Percentiles rank a stretch among this genome's conserved stretches.
Conservation (phyloP, 2,329 filamentous ascomycete species). For the Pestalotiopsis sp. region DNA sequence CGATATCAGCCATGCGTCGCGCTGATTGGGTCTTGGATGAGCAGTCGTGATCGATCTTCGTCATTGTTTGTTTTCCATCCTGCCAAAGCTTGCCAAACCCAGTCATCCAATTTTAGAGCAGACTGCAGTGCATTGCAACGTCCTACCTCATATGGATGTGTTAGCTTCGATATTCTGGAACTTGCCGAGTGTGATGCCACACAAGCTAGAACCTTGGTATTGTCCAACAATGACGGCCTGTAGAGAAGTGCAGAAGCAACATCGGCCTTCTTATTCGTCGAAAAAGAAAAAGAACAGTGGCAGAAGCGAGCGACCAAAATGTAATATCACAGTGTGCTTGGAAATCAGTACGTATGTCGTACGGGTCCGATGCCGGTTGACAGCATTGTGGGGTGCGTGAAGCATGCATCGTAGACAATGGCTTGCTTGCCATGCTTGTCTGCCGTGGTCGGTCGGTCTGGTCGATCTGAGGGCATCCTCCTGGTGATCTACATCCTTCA, state of each 20-base stretch:
- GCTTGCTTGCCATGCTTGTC: background rate
- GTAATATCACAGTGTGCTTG: background rate
- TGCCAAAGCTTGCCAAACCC: too few species aligned
- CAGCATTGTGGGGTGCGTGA: constrained; percentile 26
- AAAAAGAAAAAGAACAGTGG: background rate
- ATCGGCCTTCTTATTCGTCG: background rate
- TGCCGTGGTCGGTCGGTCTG: constrained; percentile 14
- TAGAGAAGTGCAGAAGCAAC: background rate
- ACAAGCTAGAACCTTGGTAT: background rate
- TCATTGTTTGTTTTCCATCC: background rate
- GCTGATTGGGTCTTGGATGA: background rate
- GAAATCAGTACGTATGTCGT: background rate
- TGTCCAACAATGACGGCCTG: background rate
- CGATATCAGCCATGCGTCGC: background rate
- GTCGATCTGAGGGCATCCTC: background rate
- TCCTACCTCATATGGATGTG: background rate
- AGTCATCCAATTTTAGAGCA: too few species aligned
- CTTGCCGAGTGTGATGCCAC: background rate
- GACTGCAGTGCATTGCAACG: too few species aligned
- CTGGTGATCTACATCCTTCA: background rate
- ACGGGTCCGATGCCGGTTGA: constrained; percentile 23
- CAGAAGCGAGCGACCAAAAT: constrained; percentile 15
- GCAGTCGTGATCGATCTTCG: background rate
- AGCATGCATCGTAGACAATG: constrained; percentile 13
- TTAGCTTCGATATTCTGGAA: background rate